Conservation (phyloP, 75 land plant species). For the Selaginella tamariscina region DNA sequence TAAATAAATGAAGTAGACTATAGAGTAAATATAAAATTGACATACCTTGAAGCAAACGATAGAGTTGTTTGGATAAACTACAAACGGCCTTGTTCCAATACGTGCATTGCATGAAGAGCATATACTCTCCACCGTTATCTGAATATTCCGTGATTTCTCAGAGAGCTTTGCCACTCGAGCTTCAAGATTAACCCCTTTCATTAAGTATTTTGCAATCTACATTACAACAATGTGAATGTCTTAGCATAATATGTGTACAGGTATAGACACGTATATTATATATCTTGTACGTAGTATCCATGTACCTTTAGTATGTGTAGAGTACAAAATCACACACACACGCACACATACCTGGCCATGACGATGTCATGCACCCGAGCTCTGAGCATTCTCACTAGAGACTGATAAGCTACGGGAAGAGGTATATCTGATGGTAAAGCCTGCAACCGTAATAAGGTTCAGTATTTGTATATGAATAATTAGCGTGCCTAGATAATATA, state of each 20-base stretch:
- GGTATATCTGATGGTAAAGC: conserved; percentile 85
- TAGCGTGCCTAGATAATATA: no score
- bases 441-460: conserved; percentile 36
- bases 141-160: conserved; percentile 73
- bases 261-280: background rate
- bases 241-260: background rate
- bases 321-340: background rate
- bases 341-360: conserved; percentile 73
- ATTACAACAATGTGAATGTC: background rate
- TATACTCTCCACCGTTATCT: conserved; percentile 65
- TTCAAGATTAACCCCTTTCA: conserved; percentile 59
- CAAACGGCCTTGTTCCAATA: conserved; percentile 94
- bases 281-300: background rate
- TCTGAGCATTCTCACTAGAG: conserved; percentile 68
- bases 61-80: conserved; percentile 86
- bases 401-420: conserved; percentile 79
- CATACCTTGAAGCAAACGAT: conserved; percentile 95
- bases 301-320: no score
- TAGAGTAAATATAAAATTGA: no score
- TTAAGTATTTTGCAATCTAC: conserved; percentile 64
- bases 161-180: conserved; percentile 68
- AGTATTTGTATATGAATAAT: no score
- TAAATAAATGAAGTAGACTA: no score
- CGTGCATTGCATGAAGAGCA: conserved; percentile 86
- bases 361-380: conserved; percentile 78